Conservation (phyloP, 495 filamentous ascomycete species). For the Gamarada debralockiae region DNA sequence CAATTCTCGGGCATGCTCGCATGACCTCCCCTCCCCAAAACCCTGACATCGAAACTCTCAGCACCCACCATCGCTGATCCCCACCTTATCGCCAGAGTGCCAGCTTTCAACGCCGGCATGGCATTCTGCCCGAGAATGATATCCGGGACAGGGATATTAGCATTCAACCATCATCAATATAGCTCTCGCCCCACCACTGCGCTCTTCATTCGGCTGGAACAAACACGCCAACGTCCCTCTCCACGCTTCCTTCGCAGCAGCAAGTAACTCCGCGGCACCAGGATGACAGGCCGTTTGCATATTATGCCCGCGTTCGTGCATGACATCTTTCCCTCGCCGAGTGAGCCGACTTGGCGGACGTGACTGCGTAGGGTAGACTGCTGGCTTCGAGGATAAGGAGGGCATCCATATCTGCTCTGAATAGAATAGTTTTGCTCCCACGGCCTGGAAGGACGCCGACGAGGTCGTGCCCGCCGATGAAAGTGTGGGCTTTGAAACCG, state of each 20-base stretch:
- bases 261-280: constrained; percentile 38
- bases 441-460: constrained; percentile 51
- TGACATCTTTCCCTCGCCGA: constrained; percentile 44
- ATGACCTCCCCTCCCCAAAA: constrained; percentile 50
- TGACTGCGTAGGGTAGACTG: constrained; percentile 49
- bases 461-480: constrained; percentile 56
- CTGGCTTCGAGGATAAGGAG: constrained; percentile 54
- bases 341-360: constrained; percentile 27
- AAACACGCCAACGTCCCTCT: constrained; percentile 49
- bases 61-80: constrained; percentile 38
- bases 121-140: constrained; percentile 56
- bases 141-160: constrained; percentile 47
- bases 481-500: constrained; percentile 40
- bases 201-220: constrained; percentile 60
- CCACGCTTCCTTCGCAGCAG: constrained; percentile 39
- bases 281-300: constrained; percentile 52
- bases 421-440: constrained; percentile 43
- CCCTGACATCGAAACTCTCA: constrained; percentile 37
- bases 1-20: constrained; percentile 42
- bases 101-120: constrained; percentile 27
- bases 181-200: constrained; percentile 44
- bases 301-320: constrained; percentile 67
- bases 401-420: constrained; percentile 59
- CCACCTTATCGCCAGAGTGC: constrained; percentile 33
- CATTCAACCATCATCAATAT: constrained; percentile 62